Evolutionary conservation across 179 eudicot species (phyloP), one percentile per base, ranked within the genome.

Genomic region (Beta corolliflora): DNA sequence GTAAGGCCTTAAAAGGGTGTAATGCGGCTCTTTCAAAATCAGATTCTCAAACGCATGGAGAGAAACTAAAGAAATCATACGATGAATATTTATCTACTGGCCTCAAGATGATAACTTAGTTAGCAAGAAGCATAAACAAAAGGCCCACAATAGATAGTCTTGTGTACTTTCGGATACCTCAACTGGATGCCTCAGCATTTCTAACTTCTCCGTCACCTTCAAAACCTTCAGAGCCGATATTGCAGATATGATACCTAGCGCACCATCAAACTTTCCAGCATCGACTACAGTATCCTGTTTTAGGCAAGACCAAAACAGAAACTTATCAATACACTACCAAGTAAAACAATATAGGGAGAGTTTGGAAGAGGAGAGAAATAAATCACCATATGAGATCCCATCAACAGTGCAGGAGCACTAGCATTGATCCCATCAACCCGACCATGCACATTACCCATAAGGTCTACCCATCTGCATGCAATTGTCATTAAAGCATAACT

Each of bases 391-490:
- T 96, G 99, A 86, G 99, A 96, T 78, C 99, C 99, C 52, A 96
- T 91, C 80, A 96, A 82, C 75, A 96, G 81, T 76, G 96, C 93
- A 78, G 90, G 89, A 66, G 87, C 89, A 82, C 81, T 90, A 71
- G 93, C 76, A 82, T 93, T 86, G 73, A 80, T 86, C 79, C 97
- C 97, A 81, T 94, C 92, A 81, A 82, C 85, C 66, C 99, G 96
- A 77, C 99, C 99, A 83, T 96, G 99, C 52, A 96, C 90, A 83
- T 96, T 96, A 21, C 99, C 99, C 91, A 96, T 92, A 79, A 77
- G 85, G 86, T 96, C 99, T 87, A 94, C 91, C 99, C 99, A 96
- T 89, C 99, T 96, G 81, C 79, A 88, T 65, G 67, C 53, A 78
- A 73, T 82, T 46, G 81, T 65, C 50, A 76, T 56, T 48, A 29